Evolutionary conservation across 2,329 filamentous ascomycete species (phyloP), one percentile per base, ranked within the genome.

Genomic region (Colletotrichum salicis): DNA sequence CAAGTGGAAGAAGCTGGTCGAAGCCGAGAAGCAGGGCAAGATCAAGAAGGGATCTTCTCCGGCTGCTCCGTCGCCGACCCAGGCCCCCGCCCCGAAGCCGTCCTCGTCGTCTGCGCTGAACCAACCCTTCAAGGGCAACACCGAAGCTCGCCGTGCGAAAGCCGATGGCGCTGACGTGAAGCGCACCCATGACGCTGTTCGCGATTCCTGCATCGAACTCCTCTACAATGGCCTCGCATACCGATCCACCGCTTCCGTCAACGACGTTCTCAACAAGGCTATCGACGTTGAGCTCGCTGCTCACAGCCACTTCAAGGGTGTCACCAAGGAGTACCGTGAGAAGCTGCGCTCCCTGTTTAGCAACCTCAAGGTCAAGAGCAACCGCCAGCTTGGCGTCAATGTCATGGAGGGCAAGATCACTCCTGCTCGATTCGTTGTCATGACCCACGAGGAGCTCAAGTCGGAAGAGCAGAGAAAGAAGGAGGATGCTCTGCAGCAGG

Each of bases 301-400:
- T 6, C 95, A 88, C 83, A 87, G 86, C 68, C 84, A 88, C 35
- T 92, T 91, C 80, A 91, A 92, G 68, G 91, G 92, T 66, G 92
- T 95, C 77, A 92, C 87, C 19, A 84, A 90, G 58, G 89, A 92
- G 61, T 99, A 99, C 87, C 92, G 93, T 79, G 88, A 87, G 75
- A 98, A 98, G 86, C 92, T 98, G 77, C 93, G 96, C 76, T 97
- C 94, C 24, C 90, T 99, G 27, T 98, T 94, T 84, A 91, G 95
- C 80, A 98, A 98, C 80, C 90, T 99, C 76, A 98, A 98, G 87
- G 94, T 94, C 85, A 95, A 94, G 84, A 92, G 91, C 74, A 98
- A 98, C 84, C 87, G 89, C 48, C 89, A 90, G 73, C 89, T 99
- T 55, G 92, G 95, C 64, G 87, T 87, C 73, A 90, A 91, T 74